Evolutionary conservation across 2,329 filamentous ascomycete genomes (phyloP).

Genomic region (Colletotrichum sansevieriae): DNA sequence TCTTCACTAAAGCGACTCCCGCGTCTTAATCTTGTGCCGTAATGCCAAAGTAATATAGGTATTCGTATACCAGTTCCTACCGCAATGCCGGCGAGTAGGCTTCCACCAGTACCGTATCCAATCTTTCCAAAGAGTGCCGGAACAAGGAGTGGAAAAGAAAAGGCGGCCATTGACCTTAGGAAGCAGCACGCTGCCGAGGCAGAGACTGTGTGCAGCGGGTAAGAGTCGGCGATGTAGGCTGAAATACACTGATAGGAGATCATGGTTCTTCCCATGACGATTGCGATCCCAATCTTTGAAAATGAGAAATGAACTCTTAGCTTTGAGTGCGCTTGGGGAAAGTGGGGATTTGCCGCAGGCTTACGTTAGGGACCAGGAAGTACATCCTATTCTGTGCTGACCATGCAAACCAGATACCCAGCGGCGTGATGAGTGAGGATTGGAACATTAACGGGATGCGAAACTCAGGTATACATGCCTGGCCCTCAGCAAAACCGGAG

Average conservation of each 20-base stretch:
- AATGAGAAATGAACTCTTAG: neutral
- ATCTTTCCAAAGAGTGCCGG: conserved; percentile 53
- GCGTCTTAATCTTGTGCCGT: conserved; percentile 51
- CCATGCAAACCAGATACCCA: conserved; percentile 60
- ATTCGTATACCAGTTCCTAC: conserved; percentile 54
- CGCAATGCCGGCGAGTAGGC: conserved; percentile 52
- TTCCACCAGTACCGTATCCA: conserved; percentile 57
- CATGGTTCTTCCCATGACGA: conserved; percentile 26
- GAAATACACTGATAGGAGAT: conserved; percentile 32
- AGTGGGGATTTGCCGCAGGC: neutral
- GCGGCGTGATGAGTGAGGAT: conserved; percentile 58
- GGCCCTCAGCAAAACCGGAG: conserved; percentile 35
- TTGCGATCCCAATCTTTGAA: conserved; percentile 17
- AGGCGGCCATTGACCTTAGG: conserved; percentile 58
- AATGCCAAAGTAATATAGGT: conserved; percentile 56
- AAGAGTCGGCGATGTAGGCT: conserved; percentile 59
- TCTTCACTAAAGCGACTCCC: conserved; percentile 28
- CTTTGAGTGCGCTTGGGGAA: fast-evolving
- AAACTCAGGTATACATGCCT: conserved; percentile 65
- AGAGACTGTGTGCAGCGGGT: conserved; percentile 60
- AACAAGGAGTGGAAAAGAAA: conserved; percentile 64
- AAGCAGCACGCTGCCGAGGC: conserved; percentile 62
- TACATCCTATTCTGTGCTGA: conserved; percentile 56
- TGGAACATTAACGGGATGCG: conserved; percentile 57
- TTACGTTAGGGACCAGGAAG: conserved; percentile 62